Percentiles rank a stretch among this genome's conserved stretches.
Evolutionary conservation across 192 early-diverging fungal species (phyloP).

Genomic region (Dissophora globulifera): DNA sequence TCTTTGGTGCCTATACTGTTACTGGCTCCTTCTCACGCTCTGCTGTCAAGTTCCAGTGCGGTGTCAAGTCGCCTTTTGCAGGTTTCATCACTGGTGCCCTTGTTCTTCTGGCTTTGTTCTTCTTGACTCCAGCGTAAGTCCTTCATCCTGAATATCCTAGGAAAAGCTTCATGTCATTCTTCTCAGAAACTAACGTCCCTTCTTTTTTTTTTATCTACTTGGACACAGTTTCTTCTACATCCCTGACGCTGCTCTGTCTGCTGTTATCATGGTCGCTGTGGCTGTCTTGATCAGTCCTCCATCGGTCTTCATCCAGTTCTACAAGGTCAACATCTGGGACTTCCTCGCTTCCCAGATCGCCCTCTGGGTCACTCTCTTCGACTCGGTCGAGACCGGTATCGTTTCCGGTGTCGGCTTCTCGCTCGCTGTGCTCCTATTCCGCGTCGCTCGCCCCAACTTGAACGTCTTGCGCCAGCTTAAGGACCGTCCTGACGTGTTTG

Average conservation of each 20-base stretch:
- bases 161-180: too few species aligned
- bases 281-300: constrained; percentile 78
- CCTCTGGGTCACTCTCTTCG: constrained; percentile 55
- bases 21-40: constrained; percentile 96
- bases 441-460: constrained; percentile 78
- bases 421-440: constrained; percentile 78
- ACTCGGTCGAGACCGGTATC: constrained; percentile 83
- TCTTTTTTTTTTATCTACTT: not conserved
- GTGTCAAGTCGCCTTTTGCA: constrained; percentile 83
- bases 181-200: not conserved
- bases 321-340: constrained; percentile 63
- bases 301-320: constrained; percentile 68
- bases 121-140: constrained; percentile 74
- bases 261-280: constrained; percentile 90
- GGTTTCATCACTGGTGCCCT: constrained; percentile 81
- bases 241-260: constrained; percentile 80
- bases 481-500: constrained; percentile 25
- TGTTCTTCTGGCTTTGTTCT: constrained; percentile 85
- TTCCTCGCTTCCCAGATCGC: constrained; percentile 38
- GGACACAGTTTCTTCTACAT: constrained; percentile 80
- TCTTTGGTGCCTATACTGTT: constrained; percentile 88
- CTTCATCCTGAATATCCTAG: not conserved
- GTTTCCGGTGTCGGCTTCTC: constrained; percentile 81
- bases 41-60: constrained; percentile 91
- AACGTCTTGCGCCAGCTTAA: constrained; percentile 59